Evolutionary conservation across 1,284 basidiomycete species (phyloP).

Genomic region (Pholiota adiposa): DNA sequence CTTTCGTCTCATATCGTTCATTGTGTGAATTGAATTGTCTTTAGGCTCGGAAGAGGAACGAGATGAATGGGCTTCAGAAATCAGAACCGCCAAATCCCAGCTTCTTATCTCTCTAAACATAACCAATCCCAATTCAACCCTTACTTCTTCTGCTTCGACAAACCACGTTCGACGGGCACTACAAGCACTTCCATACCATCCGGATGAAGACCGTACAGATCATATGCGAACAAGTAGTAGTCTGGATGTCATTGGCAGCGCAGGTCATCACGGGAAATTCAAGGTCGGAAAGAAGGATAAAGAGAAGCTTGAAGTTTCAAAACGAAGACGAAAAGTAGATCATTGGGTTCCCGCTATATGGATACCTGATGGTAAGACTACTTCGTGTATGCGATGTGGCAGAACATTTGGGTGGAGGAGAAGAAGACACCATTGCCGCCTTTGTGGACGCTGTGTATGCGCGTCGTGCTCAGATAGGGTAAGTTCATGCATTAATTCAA

Average conservation of each 20-base stretch:
- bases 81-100: slow-evolving; percentile 75
- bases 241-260: slow-evolving; percentile 14
- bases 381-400: slow-evolving; percentile 84
- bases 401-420: slow-evolving; percentile 80
- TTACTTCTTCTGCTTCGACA: slow-evolving; percentile 76
- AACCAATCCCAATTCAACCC: slow-evolving; percentile 76
- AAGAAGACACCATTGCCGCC: slow-evolving; percentile 86
- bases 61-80: slow-evolving; percentile 70
- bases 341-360: slow-evolving; percentile 92
- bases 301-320: slow-evolving; percentile 19
- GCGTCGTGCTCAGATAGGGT: slow-evolving; percentile 82
- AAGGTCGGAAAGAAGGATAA: slow-evolving; percentile 17
- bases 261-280: slow-evolving; percentile 1
- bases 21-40: slow-evolving; percentile 5
- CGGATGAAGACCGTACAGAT: slow-evolving; percentile 50
- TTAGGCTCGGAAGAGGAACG: slow-evolving; percentile 61
- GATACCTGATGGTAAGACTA: slow-evolving; percentile 86
- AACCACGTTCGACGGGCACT: slow-evolving; percentile 72
- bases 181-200: slow-evolving; percentile 72
- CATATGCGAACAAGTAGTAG: slow-evolving; percentile 27
- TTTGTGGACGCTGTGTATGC: slow-evolving; percentile 90
- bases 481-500: slow-evolving; percentile 26
- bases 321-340: slow-evolving; percentile 66
- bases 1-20: neutral
- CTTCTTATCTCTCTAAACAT: slow-evolving; percentile 68